These are phyloP conservation scores for Irpex lacteus DNA, from an alignment of 1,284 basidiomycete species.

Conservation along the genomic window DNA sequence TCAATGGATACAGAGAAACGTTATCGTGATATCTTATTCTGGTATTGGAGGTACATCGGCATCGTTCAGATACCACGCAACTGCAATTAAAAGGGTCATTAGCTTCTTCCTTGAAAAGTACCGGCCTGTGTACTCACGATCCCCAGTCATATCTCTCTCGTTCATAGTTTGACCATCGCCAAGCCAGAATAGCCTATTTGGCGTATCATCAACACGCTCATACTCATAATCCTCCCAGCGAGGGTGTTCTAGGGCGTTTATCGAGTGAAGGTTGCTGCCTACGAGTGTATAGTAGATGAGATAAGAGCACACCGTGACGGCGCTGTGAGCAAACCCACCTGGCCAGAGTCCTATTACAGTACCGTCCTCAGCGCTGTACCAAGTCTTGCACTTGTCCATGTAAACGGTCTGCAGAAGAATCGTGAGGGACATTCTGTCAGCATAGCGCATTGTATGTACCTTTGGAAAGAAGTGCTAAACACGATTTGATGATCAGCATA, in stretches of 20 bases:
- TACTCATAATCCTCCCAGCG: conserved; percentile 68
- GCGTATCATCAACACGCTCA: conserved; percentile 40
- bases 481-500: background rate
- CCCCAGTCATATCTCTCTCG: conserved; percentile 39
- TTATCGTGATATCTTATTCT: background rate
- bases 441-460: conserved; percentile 25
- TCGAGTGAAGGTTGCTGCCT: conserved; percentile 55
- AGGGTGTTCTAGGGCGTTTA: conserved; percentile 46
- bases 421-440: background rate
- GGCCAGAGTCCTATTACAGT: conserved; percentile 59
- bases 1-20: too few species aligned
- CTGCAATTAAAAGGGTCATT: background rate
- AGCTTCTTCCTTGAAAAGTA: too few species aligned
- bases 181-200: conserved; percentile 56
- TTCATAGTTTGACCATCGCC: conserved; percentile 52
- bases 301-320: background rate
- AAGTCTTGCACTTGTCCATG: conserved; percentile 56
- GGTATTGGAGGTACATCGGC: conserved; percentile 3
- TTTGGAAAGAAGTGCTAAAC: conserved; percentile 42
- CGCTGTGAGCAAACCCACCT: conserved; percentile 29
- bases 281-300: background rate
- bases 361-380: conserved; percentile 67
- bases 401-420: conserved; percentile 48
- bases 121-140: conserved; percentile 37
- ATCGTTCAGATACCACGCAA: conserved; percentile 11